Evolutionary conservation across 108 stramenopile genomes (phyloP), one percentile per base, ranked within the genome.

Genomic region (Pseudonitzschia multiseries): DNA sequence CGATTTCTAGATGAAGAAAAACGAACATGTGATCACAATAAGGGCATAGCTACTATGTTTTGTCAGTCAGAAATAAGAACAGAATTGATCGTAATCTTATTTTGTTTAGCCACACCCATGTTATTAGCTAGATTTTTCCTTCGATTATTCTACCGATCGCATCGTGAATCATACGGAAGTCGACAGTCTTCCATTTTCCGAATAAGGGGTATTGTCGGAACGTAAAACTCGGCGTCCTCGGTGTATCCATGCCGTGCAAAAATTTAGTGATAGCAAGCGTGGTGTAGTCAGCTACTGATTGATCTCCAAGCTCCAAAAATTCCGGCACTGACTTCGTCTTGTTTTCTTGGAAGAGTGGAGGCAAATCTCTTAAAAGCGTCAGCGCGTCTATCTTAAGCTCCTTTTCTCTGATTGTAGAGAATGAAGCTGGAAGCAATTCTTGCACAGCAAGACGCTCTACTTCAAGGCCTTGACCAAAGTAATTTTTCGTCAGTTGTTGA

Each of bases 221-320:
- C 28, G 57, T 29, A 27, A 60, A 65, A 41, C 83, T 66, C n/a
- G 86, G 85, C 31, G 81, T 71, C 0, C 86, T 74, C 36, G 87
- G 81, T 1, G 89, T 65, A 60, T 84, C 91, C 13, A 93, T 87
- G 9, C 85, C 91, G 77, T 96, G 92, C 17, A 96, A 74, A 31
- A 93, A 80, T 72, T 93, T 93, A 0, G 95, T 78, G 43, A 88
- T 57, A 28, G 81, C 81, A 20, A 91, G 73, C 17, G 87, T 74
- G 27, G 86, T 83, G 78, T 95, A 95, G 68, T 92, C 91, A 8
- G 48, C 14, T 28, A 63, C 65, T 0, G 33, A 41, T 14, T 64
- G 52, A 12, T 81, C 77, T 43, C 76, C 78, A 71, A 91, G 43
- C 24, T 56, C 8, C 22, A 77, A 50, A 31, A 48, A 50, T 59